Percentiles rank a stretch among this genome's conserved stretches.
Evolutionary conservation across 768 basidiomycete genomes (phyloP).

Genomic region (Boletus speciosus): DNA sequence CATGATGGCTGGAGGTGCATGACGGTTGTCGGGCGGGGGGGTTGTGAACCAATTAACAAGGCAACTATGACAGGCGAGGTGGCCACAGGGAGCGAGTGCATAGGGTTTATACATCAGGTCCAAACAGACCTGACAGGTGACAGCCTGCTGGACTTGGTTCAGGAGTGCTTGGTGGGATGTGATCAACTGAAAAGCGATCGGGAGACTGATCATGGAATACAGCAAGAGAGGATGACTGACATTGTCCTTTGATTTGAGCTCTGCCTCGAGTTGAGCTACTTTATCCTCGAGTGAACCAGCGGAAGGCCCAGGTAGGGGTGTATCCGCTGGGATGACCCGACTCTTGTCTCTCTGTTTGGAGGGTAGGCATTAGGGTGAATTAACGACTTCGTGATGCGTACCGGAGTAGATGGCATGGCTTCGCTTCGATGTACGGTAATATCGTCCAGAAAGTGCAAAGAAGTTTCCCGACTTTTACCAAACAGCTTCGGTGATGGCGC

Average conservation of each 20-base stretch:
- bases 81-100: conserved; percentile 73
- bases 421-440: not conserved
- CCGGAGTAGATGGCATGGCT: conserved; percentile 11
- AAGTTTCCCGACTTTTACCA: not conserved
- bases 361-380: conserved; percentile 5
- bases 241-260: conserved; percentile 39
- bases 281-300: conserved; percentile 12
- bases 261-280: conserved; percentile 42
- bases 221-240: conserved; percentile 28
- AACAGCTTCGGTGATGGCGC: not conserved
- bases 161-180: conserved; percentile 51
- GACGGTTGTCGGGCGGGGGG: conserved; percentile 29
- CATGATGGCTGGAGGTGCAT: conserved; percentile 24
- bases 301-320: not conserved
- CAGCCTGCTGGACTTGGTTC: conserved; percentile 53
- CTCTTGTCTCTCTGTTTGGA: conserved; percentile 8
- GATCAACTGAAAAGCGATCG: conserved; percentile 39
- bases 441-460: not conserved
- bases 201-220: not conserved
- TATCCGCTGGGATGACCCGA: not conserved
- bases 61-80: conserved; percentile 67
- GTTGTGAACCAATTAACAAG: conserved; percentile 76
- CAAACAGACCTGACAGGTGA: conserved; percentile 78
- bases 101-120: conserved; percentile 72
- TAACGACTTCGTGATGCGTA: conserved; percentile 2